Evolutionary conservation across 2,329 filamentous ascomycete species (phyloP), one percentile per base, ranked within the genome.

Genomic region (Colletotrichum spinosum): DNA sequence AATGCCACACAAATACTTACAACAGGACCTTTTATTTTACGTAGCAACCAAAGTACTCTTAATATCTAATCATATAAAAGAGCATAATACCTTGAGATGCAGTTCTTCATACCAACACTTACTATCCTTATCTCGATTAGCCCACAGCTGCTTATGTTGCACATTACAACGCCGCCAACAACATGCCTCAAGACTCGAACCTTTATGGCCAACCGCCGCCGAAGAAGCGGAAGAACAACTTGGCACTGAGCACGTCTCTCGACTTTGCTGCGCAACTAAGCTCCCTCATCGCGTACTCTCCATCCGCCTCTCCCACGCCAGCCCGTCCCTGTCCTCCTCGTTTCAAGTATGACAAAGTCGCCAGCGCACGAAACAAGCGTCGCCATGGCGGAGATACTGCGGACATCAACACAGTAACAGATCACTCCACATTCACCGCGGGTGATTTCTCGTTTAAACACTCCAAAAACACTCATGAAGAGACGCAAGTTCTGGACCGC

Each of bases 211-310:
- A 90, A 56, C 86, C 88, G 59, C 87, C 88, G 42, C 81, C 86
- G 10, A 95, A 94, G 77, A 89, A 89, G 71, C 84, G 87, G 69
- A 86, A 86, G 73, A 90, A 88, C 73, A 88, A 91, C 72, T 87
- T 92, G 62, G 88, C 88, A 15, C 87, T 94, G 15, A 90, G 88
- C 15, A 89, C 88, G 55, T 90, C 88, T 49, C 87, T 97, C 59
- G 89, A 93, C 74, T 98, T 99, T 81, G 89, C 92, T n/a, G 92
- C 93, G 10, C 92, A 96, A 69, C 88, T 98, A 68, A 91, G 92
- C 71, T 92, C 90, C 50, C 88, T 97, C 60, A 93, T 97, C 79
- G 61, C 67, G 10, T 70, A 77, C 6, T 80, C 84, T 39, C 76
- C 84, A 33, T 69, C 79, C 25, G 72, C 81, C 62, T 65, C 77